phyloP scores from a whole-genome alignment of 805 yeast species.

The Ogataea trehalophila region DNA sequence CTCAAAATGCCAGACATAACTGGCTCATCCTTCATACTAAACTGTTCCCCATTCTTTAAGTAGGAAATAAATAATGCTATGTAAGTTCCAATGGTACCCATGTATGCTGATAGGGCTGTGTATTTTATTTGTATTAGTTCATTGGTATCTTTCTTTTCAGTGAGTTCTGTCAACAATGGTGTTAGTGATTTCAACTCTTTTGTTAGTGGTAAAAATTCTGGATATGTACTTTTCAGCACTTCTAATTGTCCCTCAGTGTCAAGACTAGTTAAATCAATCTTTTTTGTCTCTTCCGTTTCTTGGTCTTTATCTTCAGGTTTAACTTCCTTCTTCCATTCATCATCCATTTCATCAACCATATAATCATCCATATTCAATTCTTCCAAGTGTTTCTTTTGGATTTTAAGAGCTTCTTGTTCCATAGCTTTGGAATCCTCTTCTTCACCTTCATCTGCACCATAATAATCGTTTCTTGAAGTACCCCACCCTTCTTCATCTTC shows the following conservation, averaged over 20 bases:
- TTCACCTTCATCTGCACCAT: slow-evolving; percentile 64
- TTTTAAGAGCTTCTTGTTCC: slow-evolving; percentile 82
- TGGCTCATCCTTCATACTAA: slow-evolving; percentile 75
- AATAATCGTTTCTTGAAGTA: slow-evolving; percentile 44
- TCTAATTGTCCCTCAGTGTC: slow-evolving; percentile 49
- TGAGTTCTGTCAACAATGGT: slow-evolving; percentile 37
- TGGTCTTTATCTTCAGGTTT: slow-evolving; percentile 33
- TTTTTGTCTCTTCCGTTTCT: slow-evolving; percentile 25
- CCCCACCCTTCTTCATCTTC: slow-evolving; percentile 38
- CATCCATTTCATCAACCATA: slow-evolving; percentile 71
- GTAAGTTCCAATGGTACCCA: slow-evolving; percentile 74
- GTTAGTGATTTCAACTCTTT: slow-evolving; percentile 50
- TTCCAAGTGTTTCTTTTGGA: slow-evolving; percentile 74
- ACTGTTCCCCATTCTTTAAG: slow-evolving; percentile 43
- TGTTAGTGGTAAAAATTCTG: slow-evolving; percentile 77
- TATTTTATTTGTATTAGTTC: slow-evolving; percentile 46
- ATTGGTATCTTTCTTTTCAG: slow-evolving; percentile 22
- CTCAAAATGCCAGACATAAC: slow-evolving; percentile 84
- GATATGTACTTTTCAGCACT: slow-evolving; percentile 59
- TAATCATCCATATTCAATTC: slow-evolving; percentile 73
- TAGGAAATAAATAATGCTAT: slow-evolving; percentile 67
- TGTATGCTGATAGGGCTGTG: slow-evolving; percentile 71
- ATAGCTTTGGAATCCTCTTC: slow-evolving; percentile 73
- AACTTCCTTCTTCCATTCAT: slow-evolving; percentile 63
- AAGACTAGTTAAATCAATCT: slow-evolving; percentile 44